Conservation (phyloP, 306 rosid species). For the Macrotyloma uniflorum region DNA sequence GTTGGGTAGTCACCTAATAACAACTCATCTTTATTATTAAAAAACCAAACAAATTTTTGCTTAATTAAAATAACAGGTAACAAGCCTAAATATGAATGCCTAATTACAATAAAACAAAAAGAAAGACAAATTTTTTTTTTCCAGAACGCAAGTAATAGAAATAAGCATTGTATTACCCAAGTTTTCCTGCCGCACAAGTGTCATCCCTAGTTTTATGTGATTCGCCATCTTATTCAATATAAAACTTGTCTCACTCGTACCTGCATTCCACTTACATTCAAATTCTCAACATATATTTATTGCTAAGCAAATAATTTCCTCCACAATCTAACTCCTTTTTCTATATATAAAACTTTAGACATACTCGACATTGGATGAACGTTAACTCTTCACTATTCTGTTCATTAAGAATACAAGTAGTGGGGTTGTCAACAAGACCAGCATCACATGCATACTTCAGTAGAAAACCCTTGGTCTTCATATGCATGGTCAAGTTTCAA, state of each 20-base stretch:
- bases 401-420: background rate
- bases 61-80: too few species aligned
- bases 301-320: background rate
- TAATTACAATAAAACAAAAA: too few species aligned
- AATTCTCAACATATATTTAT: background rate
- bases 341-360: background rate
- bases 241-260: background rate
- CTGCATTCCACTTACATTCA: conserved; percentile 1
- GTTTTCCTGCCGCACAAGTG: background rate
- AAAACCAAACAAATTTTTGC: too few species aligned
- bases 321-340: background rate
- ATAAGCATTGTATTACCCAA: background rate
- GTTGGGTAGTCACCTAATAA: too few species aligned
- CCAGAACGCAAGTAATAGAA: background rate
- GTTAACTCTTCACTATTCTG: background rate
- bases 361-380: background rate
- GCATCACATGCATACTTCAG: background rate
- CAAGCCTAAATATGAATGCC: too few species aligned
- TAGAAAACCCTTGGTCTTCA: background rate
- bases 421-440: background rate
- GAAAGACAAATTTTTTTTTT: background rate
- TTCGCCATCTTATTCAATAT: background rate
- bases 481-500: background rate
- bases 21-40: too few species aligned
- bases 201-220: background rate